A percentile compares a stretch with the other conserved stretches of the same genome.
phyloP scores from a whole-genome alignment of 495 filamentous ascomycete genomes.

The Aspergillus baeticus region DNA sequence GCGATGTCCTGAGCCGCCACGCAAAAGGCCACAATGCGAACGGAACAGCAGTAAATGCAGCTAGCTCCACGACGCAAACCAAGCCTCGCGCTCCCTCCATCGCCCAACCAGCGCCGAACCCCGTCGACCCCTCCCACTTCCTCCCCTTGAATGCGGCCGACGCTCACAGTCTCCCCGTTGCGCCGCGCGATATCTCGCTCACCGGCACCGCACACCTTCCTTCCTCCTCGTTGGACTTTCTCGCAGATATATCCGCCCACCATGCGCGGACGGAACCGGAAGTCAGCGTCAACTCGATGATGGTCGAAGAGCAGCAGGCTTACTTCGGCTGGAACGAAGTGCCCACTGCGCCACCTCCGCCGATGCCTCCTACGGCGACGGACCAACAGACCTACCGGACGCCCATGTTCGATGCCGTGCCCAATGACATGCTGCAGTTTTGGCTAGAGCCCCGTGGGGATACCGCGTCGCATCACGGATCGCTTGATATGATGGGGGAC shows the following conservation, averaged over 20 bases:
- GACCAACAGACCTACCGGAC: slow-evolving; percentile 26
- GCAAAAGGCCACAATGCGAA: slow-evolving; percentile 49
- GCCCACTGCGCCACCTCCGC: slow-evolving; percentile 12
- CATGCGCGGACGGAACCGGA: slow-evolving; percentile 36
- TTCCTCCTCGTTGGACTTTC: slow-evolving; percentile 37
- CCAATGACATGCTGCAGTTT: slow-evolving; percentile 39
- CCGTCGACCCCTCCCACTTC: slow-evolving; percentile 22
- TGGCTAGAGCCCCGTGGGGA: slow-evolving; percentile 43
- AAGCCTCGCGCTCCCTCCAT: slow-evolving; percentile 17
- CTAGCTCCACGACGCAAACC: slow-evolving; percentile 21
- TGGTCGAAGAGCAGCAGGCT: slow-evolving; percentile 33
- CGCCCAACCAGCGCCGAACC: slow-evolving; percentile 16
- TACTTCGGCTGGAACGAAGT: slow-evolving; percentile 40
- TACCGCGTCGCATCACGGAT: slow-evolving; percentile 33
- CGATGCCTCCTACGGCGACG: background rate
- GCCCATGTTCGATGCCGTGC: slow-evolving; percentile 28
- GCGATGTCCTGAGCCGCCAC: slow-evolving; percentile 54
- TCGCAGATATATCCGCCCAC: slow-evolving; percentile 40
- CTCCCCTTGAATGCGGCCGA: slow-evolving; percentile 19
- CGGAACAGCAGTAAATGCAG: slow-evolving; percentile 26
- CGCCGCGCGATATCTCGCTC: slow-evolving; percentile 27
- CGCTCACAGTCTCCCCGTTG: slow-evolving; percentile 15
- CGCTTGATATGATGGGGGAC: slow-evolving; percentile 34
- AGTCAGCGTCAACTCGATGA: slow-evolving; percentile 32
- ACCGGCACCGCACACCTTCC: slow-evolving; percentile 20